Percentiles rank a stretch among this genome's conserved stretches.
phyloP scores from a whole-genome alignment of 129 eudicot genomes.

The Chrysanthemum lavandulifolium region DNA sequence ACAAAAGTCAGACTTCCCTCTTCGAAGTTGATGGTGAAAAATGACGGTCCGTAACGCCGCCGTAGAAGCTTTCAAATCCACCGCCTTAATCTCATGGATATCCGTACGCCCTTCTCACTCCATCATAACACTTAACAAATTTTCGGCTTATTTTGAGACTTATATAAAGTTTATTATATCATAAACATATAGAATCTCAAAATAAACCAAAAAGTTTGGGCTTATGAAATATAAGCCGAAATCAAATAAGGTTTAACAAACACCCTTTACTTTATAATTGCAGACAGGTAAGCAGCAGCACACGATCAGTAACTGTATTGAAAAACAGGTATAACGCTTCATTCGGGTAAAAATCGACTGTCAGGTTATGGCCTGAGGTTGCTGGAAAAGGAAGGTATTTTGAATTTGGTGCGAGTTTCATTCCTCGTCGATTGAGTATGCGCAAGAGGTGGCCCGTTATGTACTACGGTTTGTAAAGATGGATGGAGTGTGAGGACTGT shows the following conservation, averaged over 20 bases:
- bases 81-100: conserved; percentile 54
- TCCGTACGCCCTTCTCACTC: too few relatives aligned
- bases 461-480: conserved; percentile 64
- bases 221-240: neutral
- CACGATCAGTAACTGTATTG: conserved; percentile 58
- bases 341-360: conserved; percentile 61
- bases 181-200: too few relatives aligned
- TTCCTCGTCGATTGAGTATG: conserved; percentile 64
- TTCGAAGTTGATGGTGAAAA: too few relatives aligned
- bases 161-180: too few relatives aligned
- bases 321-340: conserved; percentile 72
- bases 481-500: conserved; percentile 61
- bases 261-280: neutral
- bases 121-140: too few relatives aligned
- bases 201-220: too few relatives aligned
- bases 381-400: conserved; percentile 77
- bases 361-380: conserved; percentile 68
- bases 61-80: conserved; percentile 43
- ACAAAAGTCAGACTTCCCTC: neutral
- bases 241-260: neutral
- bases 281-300: conserved; percentile 87
- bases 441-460: conserved; percentile 57
- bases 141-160: too few relatives aligned
- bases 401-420: conserved; percentile 41
- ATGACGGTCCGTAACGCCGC: conserved; percentile 42